Evolutionary conservation across 1,139 yeast species (phyloP), one percentile per base, ranked within the genome.

Genomic region (Protomyces gravidus): DNA sequence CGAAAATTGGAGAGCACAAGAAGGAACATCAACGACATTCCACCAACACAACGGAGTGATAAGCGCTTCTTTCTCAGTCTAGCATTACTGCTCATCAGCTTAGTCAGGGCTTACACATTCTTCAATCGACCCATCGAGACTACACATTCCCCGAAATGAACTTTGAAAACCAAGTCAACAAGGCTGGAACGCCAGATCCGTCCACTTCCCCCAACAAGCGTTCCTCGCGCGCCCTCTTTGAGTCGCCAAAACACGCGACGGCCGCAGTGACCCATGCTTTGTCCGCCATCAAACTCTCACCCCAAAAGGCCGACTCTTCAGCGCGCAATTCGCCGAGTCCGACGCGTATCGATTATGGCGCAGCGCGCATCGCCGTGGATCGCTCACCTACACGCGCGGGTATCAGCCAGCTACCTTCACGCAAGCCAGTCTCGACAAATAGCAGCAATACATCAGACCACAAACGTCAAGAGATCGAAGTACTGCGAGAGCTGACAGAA

Each of bases 341-440:
- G 26, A 53, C 58, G 19, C 58, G 58, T 17, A 48, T 33, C 5
- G 19, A 28, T 15, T 15, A 19, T 3, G 50, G 33, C n/a, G 32
- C 42, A 2, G 19, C 50, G 9, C 45, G 50, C 6, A 21, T 46
- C 11, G 58, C 58, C n/a, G 58, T 46, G 26, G 58, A 53, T 26
- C 23, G 58, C 28, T 45, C 46, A 33, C 58, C 58, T 11, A 53
- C 58, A 39, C 36, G 58, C 17, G 26, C 58, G 26, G 58, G 51
- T 4, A 23, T 53, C 58, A 46, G 51, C 36, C 51, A 46, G 3
- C 26, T 53, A 4, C 58, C 50, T 13, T 32, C 36, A 9, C 30
- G 56, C 40, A 28, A 27, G 19, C 17, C 21, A 13, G 19, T 17
- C 5, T 9, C 21, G 21, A 4, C 42, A 17, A 17, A 23, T 17